Conservation (phyloP, 805 yeast genomes). For the Ogataea populi-albae region DNA sequence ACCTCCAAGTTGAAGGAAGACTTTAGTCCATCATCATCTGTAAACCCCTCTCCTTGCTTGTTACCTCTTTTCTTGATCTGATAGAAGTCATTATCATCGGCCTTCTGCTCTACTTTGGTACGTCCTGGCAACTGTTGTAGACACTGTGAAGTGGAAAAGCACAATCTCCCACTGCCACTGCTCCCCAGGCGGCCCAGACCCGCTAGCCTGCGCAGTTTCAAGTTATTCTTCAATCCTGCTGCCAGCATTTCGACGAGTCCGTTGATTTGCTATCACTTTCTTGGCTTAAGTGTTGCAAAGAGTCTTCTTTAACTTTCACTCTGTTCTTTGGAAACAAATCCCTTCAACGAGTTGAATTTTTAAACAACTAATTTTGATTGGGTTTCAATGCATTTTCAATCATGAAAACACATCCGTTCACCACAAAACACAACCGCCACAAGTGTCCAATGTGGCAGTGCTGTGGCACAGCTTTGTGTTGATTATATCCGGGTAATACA, state of each 20-base stretch:
- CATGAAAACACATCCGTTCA: neutral
- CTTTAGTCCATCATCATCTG: slow-evolving; percentile 23
- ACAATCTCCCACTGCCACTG: neutral
- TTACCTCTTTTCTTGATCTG: slow-evolving; percentile 30
- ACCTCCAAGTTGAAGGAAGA: slow-evolving; percentile 31
- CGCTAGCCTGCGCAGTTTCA: slow-evolving; percentile 6
- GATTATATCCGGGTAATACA: too few species aligned
- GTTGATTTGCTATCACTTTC: too few species aligned
- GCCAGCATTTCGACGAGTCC: slow-evolving; percentile 7
- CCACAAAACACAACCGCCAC: neutral
- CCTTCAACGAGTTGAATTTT: slow-evolving; percentile 3
- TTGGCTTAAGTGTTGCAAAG: too few species aligned
- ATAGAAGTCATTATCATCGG: slow-evolving; percentile 31
- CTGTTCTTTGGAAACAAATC: too few species aligned
- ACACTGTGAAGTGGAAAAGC: slow-evolving; percentile 5
- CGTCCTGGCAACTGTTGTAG: slow-evolving; percentile 3
- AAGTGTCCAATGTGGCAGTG: too few species aligned
- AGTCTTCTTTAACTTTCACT: too few species aligned
- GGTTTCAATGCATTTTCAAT: slow-evolving; percentile 3
- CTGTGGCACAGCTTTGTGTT: too few species aligned
- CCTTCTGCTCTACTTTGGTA: slow-evolving; percentile 22
- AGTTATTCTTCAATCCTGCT: slow-evolving; percentile 7
- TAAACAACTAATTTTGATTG: slow-evolving; percentile 10
- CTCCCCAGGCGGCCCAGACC: slow-evolving; percentile 6
- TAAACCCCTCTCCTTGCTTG: slow-evolving; percentile 21